Evolutionary conservation across 2,329 filamentous ascomycete species (phyloP).

Genomic region (Dendryphion nanum): DNA sequence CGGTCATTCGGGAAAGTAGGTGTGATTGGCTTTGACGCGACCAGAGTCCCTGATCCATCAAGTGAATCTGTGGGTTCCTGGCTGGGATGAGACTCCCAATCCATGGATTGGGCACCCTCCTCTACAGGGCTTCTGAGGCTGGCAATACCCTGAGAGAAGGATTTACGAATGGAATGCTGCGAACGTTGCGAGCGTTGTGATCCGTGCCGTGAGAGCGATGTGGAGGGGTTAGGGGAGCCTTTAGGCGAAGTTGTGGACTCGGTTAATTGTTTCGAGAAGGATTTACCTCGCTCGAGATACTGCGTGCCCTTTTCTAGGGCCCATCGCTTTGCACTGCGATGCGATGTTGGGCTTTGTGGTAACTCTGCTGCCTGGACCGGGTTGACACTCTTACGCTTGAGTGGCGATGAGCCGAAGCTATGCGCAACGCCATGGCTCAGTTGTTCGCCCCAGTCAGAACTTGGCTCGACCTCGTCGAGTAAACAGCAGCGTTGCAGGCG

Average conservation of each 20-base stretch:
- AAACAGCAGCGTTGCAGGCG: slow-evolving; percentile 40
- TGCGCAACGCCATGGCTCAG: slow-evolving; percentile 20
- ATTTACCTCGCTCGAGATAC: slow-evolving; percentile 33
- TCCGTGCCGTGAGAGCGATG: slow-evolving; percentile 26
- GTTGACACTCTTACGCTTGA: slow-evolving; percentile 33
- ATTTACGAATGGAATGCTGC: slow-evolving; percentile 34
- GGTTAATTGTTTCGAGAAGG: slow-evolving; percentile 22
- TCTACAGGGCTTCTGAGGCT: slow-evolving; percentile 32
- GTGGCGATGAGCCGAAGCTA: slow-evolving; percentile 18
- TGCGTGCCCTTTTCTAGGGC: slow-evolving; percentile 35
- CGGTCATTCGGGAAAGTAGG: slow-evolving; percentile 19
- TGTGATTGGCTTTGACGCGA: slow-evolving; percentile 1
- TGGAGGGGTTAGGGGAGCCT: slow-evolving; percentile 27
- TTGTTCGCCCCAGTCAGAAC: slow-evolving; percentile 24
- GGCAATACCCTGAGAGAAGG: slow-evolving; percentile 22
- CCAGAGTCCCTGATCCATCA: too few species aligned
- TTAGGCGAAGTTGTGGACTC: slow-evolving; percentile 12
- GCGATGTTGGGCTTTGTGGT: slow-evolving; percentile 31
- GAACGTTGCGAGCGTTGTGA: slow-evolving; percentile 33
- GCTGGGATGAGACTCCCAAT: slow-evolving; percentile 21
- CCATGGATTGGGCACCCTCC: slow-evolving; percentile 22
- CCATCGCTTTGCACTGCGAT: slow-evolving; percentile 36
- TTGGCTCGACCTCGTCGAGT: slow-evolving; percentile 37
- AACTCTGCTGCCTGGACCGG: slow-evolving; percentile 24
- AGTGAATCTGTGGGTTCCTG: slow-evolving; percentile 22